Percentiles rank a stretch among this genome's conserved stretches.
Conservation (phyloP, 805 yeast genomes). For the Brettanomyces bruxellensis region DNA sequence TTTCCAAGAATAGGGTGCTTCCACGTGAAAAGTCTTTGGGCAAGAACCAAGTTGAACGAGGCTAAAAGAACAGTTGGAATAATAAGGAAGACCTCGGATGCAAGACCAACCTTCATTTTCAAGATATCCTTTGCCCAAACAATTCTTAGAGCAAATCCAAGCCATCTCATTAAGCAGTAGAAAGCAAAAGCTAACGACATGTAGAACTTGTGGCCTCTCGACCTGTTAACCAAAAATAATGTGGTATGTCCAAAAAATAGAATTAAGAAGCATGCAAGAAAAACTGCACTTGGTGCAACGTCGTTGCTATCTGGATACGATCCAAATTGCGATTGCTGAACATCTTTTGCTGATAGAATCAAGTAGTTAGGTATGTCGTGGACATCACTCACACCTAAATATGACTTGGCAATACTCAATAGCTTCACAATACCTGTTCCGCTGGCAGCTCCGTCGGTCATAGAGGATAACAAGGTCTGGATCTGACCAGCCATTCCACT, state of each 20-base stretch:
- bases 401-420: constrained; percentile 21
- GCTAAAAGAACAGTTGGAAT: constrained; percentile 52
- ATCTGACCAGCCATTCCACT: neutral
- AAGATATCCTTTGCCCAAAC: constrained; percentile 50
- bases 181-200: constrained; percentile 43
- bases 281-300: constrained; percentile 51
- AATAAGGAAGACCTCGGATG: constrained; percentile 46
- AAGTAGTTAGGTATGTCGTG: constrained; percentile 32
- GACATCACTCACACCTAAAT: constrained; percentile 9
- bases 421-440: constrained; percentile 40
- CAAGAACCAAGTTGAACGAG: constrained; percentile 52
- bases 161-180: constrained; percentile 41
- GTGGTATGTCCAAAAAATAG: constrained; percentile 36
- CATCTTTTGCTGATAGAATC: constrained; percentile 25
- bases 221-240: constrained; percentile 38
- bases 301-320: constrained; percentile 48
- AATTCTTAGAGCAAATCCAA: constrained; percentile 53
- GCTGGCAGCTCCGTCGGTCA: constrained; percentile 35
- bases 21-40: constrained; percentile 71
- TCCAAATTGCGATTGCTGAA: constrained; percentile 51
- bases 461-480: neutral
- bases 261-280: constrained; percentile 42
- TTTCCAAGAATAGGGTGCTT: constrained; percentile 66
- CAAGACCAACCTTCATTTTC: constrained; percentile 39
- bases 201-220: constrained; percentile 55